Percentiles rank a stretch among this genome's conserved stretches.
Evolutionary conservation across 805 yeast species (phyloP).

Genomic region (Debaryomyces tyrocola): DNA sequence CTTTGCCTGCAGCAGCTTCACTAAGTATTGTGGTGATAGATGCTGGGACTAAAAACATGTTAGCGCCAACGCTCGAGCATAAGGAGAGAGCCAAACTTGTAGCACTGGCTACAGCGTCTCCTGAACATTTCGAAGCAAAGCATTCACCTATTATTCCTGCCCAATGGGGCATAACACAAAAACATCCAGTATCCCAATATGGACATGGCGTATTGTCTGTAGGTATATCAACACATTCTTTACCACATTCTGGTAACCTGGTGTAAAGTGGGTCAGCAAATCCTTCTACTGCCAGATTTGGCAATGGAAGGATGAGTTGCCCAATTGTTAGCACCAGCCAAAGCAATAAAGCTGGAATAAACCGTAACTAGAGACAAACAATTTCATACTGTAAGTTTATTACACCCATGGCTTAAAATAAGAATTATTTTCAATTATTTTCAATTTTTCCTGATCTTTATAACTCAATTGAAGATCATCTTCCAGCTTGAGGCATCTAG

Average conservation of each 20-base stretch:
- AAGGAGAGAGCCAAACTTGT: conserved; percentile 42
- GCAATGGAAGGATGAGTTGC: conserved; percentile 48
- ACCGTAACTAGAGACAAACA: neutral
- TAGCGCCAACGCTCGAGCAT: conserved; percentile 42
- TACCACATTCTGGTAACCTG: conserved; percentile 43
- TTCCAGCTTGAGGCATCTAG: too few relatives aligned
- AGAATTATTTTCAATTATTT: too few relatives aligned
- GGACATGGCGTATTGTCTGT: conserved; percentile 50
- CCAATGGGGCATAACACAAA: conserved; percentile 50
- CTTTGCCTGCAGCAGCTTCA: conserved; percentile 19
- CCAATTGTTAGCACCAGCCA: conserved; percentile 31
- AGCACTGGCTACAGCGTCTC: conserved; percentile 34
- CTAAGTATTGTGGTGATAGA: conserved; percentile 31
- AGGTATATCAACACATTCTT: conserved; percentile 36
- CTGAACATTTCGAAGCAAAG: conserved; percentile 38
- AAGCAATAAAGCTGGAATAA: conserved; percentile 6
- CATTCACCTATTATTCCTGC: conserved; percentile 44
- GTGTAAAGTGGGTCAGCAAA: conserved; percentile 46
- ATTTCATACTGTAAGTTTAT: too few relatives aligned
- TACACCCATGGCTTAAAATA: too few relatives aligned
- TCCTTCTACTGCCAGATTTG: conserved; percentile 46
- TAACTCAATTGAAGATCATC: too few relatives aligned
- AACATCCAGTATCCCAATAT: conserved; percentile 53
- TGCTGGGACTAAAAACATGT: conserved; percentile 47
- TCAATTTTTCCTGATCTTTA: too few relatives aligned